These are phyloP conservation scores for Clavispora carvajalis DNA, from an alignment of 805 yeast genomes.

Conservation along the genomic window DNA sequence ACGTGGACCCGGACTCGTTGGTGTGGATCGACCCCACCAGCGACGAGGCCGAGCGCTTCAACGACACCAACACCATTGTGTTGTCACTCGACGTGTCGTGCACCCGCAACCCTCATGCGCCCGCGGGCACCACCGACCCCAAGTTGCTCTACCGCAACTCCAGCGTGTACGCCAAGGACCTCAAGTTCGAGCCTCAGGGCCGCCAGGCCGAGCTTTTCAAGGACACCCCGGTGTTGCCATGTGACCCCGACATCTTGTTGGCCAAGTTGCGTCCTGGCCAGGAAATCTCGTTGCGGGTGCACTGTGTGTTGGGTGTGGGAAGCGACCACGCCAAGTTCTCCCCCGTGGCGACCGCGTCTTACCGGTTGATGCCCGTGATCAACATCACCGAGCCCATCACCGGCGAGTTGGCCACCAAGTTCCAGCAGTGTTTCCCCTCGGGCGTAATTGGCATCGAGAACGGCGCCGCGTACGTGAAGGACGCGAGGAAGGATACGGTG, in stretches of 20 bases:
- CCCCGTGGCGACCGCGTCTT: constrained; percentile 95
- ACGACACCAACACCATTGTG: constrained; percentile 86
- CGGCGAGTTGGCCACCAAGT: constrained; percentile 71
- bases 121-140: constrained; percentile 73
- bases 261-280: constrained; percentile 97
- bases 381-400: constrained; percentile 67
- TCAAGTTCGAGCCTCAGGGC: constrained; percentile 90
- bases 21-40: constrained; percentile 71
- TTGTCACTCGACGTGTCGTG: constrained; percentile 77
- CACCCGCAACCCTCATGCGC: constrained; percentile 79
- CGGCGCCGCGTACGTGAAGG: constrained; percentile 75
- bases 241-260: constrained; percentile 83
- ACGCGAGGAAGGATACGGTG: constrained; percentile 93
- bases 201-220: constrained; percentile 71
- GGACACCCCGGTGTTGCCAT: constrained; percentile 61
- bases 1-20: constrained; percentile 83
- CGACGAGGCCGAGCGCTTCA: constrained; percentile 62
- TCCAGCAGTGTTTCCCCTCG: constrained; percentile 85
- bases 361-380: constrained; percentile 85
- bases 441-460: constrained; percentile 79
- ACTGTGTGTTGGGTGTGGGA: constrained; percentile 88
- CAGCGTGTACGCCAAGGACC: constrained; percentile 82
- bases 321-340: constrained; percentile 96
- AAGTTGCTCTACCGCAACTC: constrained; percentile 78
- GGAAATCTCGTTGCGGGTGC: constrained; percentile 85